Base-by-base conservation (phyloP, 140 eudicot genomes). In the Ambrosia hybrid region DNA sequence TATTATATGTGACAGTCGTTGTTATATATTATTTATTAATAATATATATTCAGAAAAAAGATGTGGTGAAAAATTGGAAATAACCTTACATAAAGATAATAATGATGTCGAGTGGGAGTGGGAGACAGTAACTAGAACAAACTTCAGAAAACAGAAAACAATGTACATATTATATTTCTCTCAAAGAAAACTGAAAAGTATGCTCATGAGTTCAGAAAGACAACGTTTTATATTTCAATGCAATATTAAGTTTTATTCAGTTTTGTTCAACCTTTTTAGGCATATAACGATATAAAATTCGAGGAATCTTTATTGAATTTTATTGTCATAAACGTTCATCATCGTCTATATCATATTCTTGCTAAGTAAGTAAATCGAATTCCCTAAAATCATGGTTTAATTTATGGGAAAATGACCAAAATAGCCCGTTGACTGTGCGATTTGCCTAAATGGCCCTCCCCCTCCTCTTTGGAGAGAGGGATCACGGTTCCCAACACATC, bases 91-190 rank as follows among this genome's bases (percentile, higher is more conserved):
- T 30, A 10, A 10, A 10, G 37, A 59, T 59, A 26, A 59, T 59
- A 30, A 59, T 59, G 65, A 59, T 10, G 43, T 59, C 15, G 16
- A 26, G 43, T 59, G 16, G 13, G 65, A 59, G n/a, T 57, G 37
- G 14, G 16, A 30, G 43, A 30, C 39, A 41, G 9, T 21, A 1
- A 10, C 65, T 26, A 33, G 43, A 26, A 57, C 63, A 57, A 57
- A 59, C 41, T 59, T 59, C 14, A 9, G 65, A 59, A 57, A 30
- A 59, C 14, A 9, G 65, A 59, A 57, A 30, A 59, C 65, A 59
- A 30, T 59, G 65, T 9, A 59, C 16, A 30, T 30, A 41, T 6
- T 41, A 41, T 30, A 9, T 57, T 57, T 57, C 13, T 57, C 1
- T 55, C 2, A 41, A 6, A 0, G 46, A 41, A 41, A 41, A 41